Conservation (phyloP, 306 rosid genomes). For the Erythrophleum fordii region DNA sequence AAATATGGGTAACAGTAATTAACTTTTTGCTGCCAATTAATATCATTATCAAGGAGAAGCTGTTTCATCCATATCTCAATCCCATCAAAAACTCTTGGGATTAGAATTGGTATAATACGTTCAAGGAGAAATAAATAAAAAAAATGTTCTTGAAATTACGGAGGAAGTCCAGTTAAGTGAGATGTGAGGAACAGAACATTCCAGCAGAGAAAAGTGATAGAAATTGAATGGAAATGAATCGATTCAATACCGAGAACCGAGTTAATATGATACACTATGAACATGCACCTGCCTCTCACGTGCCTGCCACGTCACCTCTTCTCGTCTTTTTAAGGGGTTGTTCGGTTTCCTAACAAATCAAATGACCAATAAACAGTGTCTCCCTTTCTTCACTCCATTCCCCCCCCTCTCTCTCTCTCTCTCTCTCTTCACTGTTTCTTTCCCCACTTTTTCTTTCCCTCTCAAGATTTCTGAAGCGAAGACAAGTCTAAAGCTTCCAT, state of each 20-base stretch:
- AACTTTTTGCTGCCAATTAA: neutral
- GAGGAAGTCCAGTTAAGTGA: too few species aligned
- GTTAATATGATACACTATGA: too few species aligned
- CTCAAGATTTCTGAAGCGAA: slow-evolving; percentile 41
- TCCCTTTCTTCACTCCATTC: neutral
- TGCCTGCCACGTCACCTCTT: slow-evolving; percentile 44
- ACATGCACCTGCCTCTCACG: slow-evolving; percentile 36
- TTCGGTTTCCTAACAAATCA: neutral
- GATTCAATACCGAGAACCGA: too few species aligned
- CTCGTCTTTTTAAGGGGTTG: slow-evolving; percentile 13
- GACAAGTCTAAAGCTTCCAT: slow-evolving; percentile 30
- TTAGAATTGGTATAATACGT: neutral
- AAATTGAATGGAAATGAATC: too few species aligned
- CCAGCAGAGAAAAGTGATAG: too few species aligned
- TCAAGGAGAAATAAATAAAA: neutral
- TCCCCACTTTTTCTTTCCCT: slow-evolving; percentile 38
- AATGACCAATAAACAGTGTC: slow-evolving; percentile 1
- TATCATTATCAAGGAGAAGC: neutral
- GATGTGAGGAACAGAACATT: too few species aligned
- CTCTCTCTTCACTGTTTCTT: neutral
- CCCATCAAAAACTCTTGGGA: neutral
- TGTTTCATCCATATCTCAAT: neutral
- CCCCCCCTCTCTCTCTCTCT: neutral
- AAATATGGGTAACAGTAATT: neutral
- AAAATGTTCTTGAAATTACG: too few species aligned